These are phyloP conservation scores for Gymnopus androsaceus DNA, from an alignment of 1,284 basidiomycete species.

Conservation along the genomic window DNA sequence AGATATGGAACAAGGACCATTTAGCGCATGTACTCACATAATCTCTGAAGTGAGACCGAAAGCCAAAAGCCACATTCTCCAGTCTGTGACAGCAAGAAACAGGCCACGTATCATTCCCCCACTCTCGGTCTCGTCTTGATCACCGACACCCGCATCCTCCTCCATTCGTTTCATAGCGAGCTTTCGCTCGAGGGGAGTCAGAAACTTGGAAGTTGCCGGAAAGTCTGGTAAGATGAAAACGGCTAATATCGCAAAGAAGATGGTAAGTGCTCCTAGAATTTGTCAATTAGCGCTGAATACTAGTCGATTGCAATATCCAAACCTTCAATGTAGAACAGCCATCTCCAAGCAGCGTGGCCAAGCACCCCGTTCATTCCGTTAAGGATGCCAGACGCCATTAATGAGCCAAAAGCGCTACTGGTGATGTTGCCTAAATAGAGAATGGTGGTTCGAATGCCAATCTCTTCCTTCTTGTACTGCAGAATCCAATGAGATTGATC, in stretches of 20 bases:
- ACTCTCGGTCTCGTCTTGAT: conserved; percentile 45
- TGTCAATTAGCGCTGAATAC: too few relatives aligned
- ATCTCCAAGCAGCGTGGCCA: conserved; percentile 74
- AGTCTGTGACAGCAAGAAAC: conserved; percentile 63
- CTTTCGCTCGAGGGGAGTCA: conserved; percentile 61
- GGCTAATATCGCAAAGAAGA: conserved; percentile 60
- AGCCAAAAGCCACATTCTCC: conserved; percentile 73
- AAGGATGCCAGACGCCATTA: conserved; percentile 71
- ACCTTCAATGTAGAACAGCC: background rate
- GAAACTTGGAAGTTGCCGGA: conserved; percentile 62
- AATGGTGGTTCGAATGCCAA: conserved; percentile 56
- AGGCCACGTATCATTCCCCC: conserved; percentile 49
- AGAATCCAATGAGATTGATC: conserved; percentile 35
- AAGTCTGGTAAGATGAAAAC: conserved; percentile 81
- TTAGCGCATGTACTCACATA: conserved; percentile 32
- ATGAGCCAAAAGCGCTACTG: conserved; percentile 74
- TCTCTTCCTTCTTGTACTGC: conserved; percentile 68
- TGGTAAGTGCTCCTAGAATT: conserved; percentile 71
- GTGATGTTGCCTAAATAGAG: conserved; percentile 59
- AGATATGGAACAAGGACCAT: too few relatives aligned
- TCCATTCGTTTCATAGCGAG: conserved; percentile 74
- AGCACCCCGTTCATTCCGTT: conserved; percentile 67
- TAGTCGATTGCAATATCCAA: too few relatives aligned
- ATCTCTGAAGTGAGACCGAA: conserved; percentile 45
- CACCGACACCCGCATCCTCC: conserved; percentile 69